Evolutionary conservation across 2,329 filamentous ascomycete species (phyloP).

Genomic region (Sodiomyces alkalinus): DNA sequence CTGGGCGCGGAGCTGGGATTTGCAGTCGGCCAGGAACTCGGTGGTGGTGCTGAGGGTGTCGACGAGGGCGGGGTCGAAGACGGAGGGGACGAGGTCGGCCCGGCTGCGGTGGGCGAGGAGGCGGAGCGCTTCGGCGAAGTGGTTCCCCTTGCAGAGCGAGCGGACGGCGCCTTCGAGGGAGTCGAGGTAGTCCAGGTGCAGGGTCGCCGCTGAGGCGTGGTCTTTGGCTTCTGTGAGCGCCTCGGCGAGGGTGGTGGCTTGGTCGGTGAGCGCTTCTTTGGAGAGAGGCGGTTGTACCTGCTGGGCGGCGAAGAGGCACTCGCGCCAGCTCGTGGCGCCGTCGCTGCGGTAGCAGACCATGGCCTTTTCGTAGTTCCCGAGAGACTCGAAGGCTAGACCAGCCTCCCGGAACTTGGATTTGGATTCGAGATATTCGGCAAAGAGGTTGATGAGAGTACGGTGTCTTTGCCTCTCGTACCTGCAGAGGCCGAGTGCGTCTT

Average conservation of each 20-base stretch:
- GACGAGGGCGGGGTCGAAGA: constrained; percentile 64
- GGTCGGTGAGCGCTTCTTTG: constrained; percentile 40
- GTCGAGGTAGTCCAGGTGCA: constrained; percentile 67
- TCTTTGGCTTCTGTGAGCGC: constrained; percentile 74
- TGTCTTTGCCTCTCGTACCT: constrained; percentile 62
- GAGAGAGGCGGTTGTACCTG: constrained; percentile 48
- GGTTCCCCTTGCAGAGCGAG: constrained; percentile 75
- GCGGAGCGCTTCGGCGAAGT: constrained; percentile 80
- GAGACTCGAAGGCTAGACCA: constrained; percentile 79
- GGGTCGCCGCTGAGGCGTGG: constrained; percentile 61
- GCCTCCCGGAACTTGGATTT: constrained; percentile 72
- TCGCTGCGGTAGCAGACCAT: constrained; percentile 73
- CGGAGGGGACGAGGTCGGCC: constrained; percentile 45
- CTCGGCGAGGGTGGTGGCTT: constrained; percentile 64
- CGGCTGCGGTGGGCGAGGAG: constrained; percentile 48
- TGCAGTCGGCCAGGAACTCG: constrained; percentile 88
- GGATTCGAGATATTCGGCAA: constrained; percentile 62
- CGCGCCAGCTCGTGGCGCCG: constrained; percentile 67
- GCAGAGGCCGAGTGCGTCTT: constrained; percentile 62
- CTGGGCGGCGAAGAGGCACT: constrained; percentile 68
- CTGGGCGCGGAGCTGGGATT: constrained; percentile 67
- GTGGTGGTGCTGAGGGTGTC: constrained; percentile 73
- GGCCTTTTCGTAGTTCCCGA: constrained; percentile 58
- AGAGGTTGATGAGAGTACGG: constrained; percentile 55
- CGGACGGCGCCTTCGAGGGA: constrained; percentile 56